Base-by-base conservation (phyloP, 805 yeast species). In the Saccharomycodes ludwigii region DNA sequence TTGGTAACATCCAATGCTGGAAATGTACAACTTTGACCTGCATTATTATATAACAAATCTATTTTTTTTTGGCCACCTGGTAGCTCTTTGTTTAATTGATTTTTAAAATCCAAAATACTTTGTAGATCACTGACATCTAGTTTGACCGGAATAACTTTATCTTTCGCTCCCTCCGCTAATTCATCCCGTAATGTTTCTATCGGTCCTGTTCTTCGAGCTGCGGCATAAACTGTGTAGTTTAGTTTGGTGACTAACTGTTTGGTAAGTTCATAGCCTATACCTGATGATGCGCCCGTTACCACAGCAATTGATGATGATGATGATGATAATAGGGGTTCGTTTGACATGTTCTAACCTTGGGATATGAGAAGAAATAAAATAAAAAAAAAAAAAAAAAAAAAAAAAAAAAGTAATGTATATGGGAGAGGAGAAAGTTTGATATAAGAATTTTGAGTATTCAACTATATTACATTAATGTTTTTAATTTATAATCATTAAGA, bases 21-120 rank as follows among this genome's bases (percentile, higher is more conserved):
- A 32, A 73, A 62, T 0, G 81, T 69, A 44, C 86, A 80, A 14
- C 83, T 66, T 42, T 69, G 76, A 12, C 86, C 86, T 1, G 93
- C 93, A 50, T 80, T 81, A 52, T 81, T 80, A 56, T 63, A 78
- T 32, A 80, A 52, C 7, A 76, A 42, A 43, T 79, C 83, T 34
- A 78, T 49, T 30, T 63, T 60, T n/a, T n/a, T n/a, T n/a, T n/a
- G n/a, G 2, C 66, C 68, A 22, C 65, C 69, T 7, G 65, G 59
- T 21, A 58, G 36, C 24, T 65, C 59, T 2, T 44, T 40, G 0
- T 42, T 35, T n/a, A 77, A 59, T 12, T 61, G 44, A 11, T 24
- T 24, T 34, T 63, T 66, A 18, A 73, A 62, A 11, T 55, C 40
- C 5, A 41, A 15, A 25, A 76, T 69, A 19, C 72, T 68, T 21